A percentile compares a stretch with the other conserved stretches of the same genome.
phyloP scores from a whole-genome alignment of 805 yeast genomes.

The Zygoascus bituminiphila region DNA sequence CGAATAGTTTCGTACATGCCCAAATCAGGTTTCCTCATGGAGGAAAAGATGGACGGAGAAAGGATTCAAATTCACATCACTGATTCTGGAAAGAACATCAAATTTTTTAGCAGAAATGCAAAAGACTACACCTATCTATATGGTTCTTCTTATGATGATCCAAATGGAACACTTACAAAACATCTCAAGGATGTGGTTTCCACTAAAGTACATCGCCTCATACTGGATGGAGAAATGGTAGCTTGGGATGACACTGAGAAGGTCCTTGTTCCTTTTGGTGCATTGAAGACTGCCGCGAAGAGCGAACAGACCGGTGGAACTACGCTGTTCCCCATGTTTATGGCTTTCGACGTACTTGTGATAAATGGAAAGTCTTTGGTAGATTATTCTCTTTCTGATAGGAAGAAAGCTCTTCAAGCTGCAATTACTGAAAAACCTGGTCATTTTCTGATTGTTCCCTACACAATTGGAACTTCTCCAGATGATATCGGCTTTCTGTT shows the following conservation, averaged over 20 bases:
- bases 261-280: constrained; percentile 67
- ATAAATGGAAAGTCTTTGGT: constrained; percentile 61
- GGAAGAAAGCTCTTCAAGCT: constrained; percentile 45
- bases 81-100: constrained; percentile 36
- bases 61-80: constrained; percentile 69
- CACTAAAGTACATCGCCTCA: constrained; percentile 29
- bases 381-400: constrained; percentile 41
- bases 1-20: constrained; percentile 42
- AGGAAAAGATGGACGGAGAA: constrained; percentile 93
- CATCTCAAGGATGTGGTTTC: constrained; percentile 36
- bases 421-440: constrained; percentile 36
- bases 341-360: constrained; percentile 66
- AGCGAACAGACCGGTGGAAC: constrained; percentile 37
- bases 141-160: constrained; percentile 40
- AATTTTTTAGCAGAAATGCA: constrained; percentile 57
- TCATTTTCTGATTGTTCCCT: constrained; percentile 21
- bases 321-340: constrained; percentile 21
- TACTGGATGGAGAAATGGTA: constrained; percentile 90
- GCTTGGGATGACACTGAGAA: constrained; percentile 57
- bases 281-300: constrained; percentile 62
- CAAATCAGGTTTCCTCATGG: constrained; percentile 50
- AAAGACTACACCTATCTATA: constrained; percentile 66
- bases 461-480: constrained; percentile 36
- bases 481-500: constrained; percentile 51
- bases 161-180: constrained; percentile 46